Percentiles rank a stretch among this genome's conserved stretches.
Evolutionary conservation across 495 filamentous ascomycete genomes (phyloP).

Genomic region (Trichoderma erinaceum): DNA sequence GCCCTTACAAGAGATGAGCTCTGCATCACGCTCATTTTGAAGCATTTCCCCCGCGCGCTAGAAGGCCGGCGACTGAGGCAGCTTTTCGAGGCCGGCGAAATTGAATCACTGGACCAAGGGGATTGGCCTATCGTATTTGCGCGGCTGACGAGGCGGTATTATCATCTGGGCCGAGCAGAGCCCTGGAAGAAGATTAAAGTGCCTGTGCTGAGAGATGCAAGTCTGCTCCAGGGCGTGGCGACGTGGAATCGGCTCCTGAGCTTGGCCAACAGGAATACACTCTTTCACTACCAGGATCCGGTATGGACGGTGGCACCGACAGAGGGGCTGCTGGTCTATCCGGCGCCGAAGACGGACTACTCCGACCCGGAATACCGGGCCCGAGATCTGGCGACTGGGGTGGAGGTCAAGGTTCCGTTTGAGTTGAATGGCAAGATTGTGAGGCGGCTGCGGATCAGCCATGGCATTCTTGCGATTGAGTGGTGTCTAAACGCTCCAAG

Average conservation of each 20-base stretch:
- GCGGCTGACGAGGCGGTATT: conserved; percentile 50
- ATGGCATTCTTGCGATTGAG: conserved; percentile 54
- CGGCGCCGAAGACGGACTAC: conserved; percentile 26
- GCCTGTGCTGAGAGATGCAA: conserved; percentile 25
- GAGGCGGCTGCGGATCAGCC: conserved; percentile 52
- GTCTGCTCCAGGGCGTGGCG: conserved; percentile 37
- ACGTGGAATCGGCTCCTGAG: conserved; percentile 53
- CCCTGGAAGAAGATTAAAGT: conserved; percentile 47
- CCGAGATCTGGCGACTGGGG: conserved; percentile 47
- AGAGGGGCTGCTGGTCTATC: conserved; percentile 54
- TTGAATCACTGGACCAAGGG: not conserved
- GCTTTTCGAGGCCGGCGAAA: not conserved
- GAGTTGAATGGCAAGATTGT: conserved; percentile 48
- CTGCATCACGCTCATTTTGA: conserved; percentile 38
- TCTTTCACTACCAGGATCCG: conserved; percentile 48
- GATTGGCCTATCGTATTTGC: conserved; percentile 46
- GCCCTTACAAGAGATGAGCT: conserved; percentile 43
- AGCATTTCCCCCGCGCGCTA: conserved; percentile 40
- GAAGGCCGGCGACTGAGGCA: conserved; percentile 26
- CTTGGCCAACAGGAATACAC: conserved; percentile 34
- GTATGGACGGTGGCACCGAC: conserved; percentile 53
- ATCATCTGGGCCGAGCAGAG: conserved; percentile 44
- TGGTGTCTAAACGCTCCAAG: conserved; percentile 52
- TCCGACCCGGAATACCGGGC: conserved; percentile 36
- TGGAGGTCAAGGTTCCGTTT: conserved; percentile 48